Conservation (phyloP, 2,329 filamentous ascomycete genomes). For the Westerdykella aurantiaca region DNA sequence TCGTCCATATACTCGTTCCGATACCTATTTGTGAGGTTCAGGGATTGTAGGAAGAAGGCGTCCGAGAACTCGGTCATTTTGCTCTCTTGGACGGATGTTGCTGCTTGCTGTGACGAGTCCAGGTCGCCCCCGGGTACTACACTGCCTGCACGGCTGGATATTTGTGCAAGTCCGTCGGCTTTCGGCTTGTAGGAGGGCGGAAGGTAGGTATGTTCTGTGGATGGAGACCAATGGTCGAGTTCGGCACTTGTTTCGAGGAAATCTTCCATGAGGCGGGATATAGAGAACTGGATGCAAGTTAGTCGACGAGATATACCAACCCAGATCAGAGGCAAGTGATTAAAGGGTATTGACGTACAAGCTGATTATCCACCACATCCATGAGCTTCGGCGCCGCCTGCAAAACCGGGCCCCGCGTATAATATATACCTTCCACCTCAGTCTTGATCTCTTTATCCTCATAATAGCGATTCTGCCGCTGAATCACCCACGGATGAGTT, state of each 20-base stretch:
- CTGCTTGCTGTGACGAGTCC: conserved; percentile 10
- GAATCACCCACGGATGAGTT: conserved; percentile 55
- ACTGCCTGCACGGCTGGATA: conserved; percentile 29
- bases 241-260: conserved; percentile 50
- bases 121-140: conserved; percentile 19
- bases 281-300: conserved; percentile 42
- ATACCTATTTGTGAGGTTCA: conserved; percentile 48
- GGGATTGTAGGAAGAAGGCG: conserved; percentile 41
- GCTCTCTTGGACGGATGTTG: conserved; percentile 4
- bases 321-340: background rate
- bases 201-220: conserved; percentile 55
- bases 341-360: conserved; percentile 37
- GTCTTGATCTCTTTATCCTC: conserved; percentile 44
- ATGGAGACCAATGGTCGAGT: conserved; percentile 53
- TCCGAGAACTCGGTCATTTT: conserved; percentile 25
- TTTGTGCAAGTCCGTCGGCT: conserved; percentile 13
- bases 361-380: conserved; percentile 51
- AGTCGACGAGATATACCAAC: background rate
- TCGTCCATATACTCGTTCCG: conserved; percentile 61
- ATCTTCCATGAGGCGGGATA: conserved; percentile 51
- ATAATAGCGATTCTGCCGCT: conserved; percentile 45
- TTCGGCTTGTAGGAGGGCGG: conserved; percentile 43
- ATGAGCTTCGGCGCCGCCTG: conserved; percentile 57
- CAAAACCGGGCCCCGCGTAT: conserved; percentile 53
- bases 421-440: conserved; percentile 53